These are phyloP conservation scores for Linum lewisii DNA, from an alignment of 345 rosid genomes.

Conservation along the genomic window DNA sequence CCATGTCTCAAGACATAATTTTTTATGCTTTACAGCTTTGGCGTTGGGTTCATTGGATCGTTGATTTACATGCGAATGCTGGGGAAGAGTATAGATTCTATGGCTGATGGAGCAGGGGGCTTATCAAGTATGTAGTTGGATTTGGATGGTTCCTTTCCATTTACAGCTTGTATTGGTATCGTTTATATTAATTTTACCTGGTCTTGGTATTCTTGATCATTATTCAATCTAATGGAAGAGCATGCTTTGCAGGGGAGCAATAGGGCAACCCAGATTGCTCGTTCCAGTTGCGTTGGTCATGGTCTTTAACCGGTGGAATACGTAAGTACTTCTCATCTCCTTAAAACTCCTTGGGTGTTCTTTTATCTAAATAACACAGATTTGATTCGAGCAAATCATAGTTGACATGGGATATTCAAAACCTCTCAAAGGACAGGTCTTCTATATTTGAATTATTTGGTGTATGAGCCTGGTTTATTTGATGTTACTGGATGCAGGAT, in stretches of 20 bases:
- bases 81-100: conserved; percentile 74
- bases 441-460: too few species aligned
- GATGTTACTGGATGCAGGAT: conserved; percentile 38
- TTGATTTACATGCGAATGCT: conserved; percentile 75
- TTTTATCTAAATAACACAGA: background rate
- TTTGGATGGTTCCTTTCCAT: background rate
- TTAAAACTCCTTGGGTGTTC: background rate
- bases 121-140: conserved; percentile 47
- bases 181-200: too few species aligned
- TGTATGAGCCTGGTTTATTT: background rate
- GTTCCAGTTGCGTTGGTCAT: conserved; percentile 88
- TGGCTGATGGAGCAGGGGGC: conserved; percentile 82
- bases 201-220: background rate
- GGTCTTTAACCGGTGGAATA: conserved; percentile 88
- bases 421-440: background rate
- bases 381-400: too few species aligned
- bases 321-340: conserved; percentile 29
- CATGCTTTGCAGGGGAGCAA: conserved; percentile 58
- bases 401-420: too few species aligned
- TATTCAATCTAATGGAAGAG: background rate
- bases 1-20: too few species aligned
- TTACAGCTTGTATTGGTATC: background rate
- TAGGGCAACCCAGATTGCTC: conserved; percentile 75
- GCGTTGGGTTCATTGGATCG: conserved; percentile 75
- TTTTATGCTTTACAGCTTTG: conserved; percentile 66